Conservation (phyloP, 257 asterid species). For the Nicotiana knightiana region DNA sequence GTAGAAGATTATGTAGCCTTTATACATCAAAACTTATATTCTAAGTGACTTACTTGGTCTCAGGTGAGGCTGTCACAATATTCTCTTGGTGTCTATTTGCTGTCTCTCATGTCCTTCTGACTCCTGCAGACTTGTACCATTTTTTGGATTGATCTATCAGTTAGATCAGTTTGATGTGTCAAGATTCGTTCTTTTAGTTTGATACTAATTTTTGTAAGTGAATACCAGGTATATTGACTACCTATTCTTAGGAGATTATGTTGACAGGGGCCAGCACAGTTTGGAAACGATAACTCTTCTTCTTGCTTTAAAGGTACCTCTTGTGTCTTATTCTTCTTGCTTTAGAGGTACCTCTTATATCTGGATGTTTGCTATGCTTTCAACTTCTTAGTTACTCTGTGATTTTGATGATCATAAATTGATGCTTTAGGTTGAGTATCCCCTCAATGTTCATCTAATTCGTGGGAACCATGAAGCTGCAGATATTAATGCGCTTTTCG, state of each 20-base stretch:
- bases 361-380: slow-evolving; percentile 6
- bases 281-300: slow-evolving; percentile 95
- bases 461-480: slow-evolving; percentile 99
- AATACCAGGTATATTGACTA: slow-evolving; percentile 83
- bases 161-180: neutral
- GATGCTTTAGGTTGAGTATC: slow-evolving; percentile 73
- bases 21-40: neutral
- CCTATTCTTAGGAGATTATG: slow-evolving; percentile 98
- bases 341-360: slow-evolving; percentile 48
- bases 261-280: slow-evolving; percentile 99
- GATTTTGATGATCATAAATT: slow-evolving; percentile 2
- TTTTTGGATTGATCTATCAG: neutral
- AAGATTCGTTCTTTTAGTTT: neutral
- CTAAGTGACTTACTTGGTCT: neutral
- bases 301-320: slow-evolving; percentile 79
- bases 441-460: slow-evolving; percentile 81
- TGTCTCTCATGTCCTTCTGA: neutral
- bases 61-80: neutral
- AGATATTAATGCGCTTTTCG: slow-evolving; percentile 98
- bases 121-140: neutral
- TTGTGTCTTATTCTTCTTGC: slow-evolving; percentile 61
- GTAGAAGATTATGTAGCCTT: neutral
- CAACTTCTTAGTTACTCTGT: neutral
- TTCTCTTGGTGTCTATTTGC: neutral
- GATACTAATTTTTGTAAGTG: slow-evolving; percentile 29